phyloP scores from a whole-genome alignment of 2,329 filamentous ascomycete species.

The Ceratocystis alfenasii region DNA sequence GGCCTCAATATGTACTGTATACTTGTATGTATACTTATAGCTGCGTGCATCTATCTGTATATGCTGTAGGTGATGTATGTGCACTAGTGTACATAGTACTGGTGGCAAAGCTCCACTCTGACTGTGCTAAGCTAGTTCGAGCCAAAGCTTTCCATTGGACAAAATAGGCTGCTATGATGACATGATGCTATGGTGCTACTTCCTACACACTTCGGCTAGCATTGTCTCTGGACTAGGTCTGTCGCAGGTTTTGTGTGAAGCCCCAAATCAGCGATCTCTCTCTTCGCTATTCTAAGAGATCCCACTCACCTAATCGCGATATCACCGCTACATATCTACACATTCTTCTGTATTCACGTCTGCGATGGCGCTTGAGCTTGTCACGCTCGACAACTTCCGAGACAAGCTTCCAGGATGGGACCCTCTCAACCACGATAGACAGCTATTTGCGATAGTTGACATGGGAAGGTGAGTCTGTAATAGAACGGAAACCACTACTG shows the following conservation, averaged over 20 bases:
- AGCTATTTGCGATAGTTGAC: slow-evolving; percentile 46
- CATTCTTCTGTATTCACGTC: neutral
- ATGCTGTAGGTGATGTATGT: neutral
- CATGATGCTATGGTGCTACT: neutral
- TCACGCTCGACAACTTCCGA: slow-evolving; percentile 42
- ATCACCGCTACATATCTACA: neutral
- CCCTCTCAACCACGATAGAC: slow-evolving; percentile 33
- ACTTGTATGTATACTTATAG: neutral
- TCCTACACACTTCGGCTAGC: no score
- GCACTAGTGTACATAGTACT: neutral
- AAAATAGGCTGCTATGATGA: neutral
- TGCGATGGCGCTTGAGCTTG: slow-evolving; percentile 32
- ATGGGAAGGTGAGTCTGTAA: slow-evolving; percentile 41
- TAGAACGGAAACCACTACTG: neutral
- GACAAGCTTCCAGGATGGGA: slow-evolving; percentile 40
- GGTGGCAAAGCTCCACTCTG: neutral
- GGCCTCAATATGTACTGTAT: neutral
- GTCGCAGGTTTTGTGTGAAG: neutral
- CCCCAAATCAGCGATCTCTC: neutral
- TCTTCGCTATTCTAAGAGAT: no score
- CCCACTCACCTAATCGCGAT: neutral
- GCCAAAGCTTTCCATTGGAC: neutral
- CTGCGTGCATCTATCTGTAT: neutral
- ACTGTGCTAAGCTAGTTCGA: neutral
- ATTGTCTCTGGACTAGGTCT: neutral